Evolutionary conservation across 2,329 filamentous ascomycete species (phyloP), one percentile per base, ranked within the genome.

Genomic region (Diplodia scrobiculata): DNA sequence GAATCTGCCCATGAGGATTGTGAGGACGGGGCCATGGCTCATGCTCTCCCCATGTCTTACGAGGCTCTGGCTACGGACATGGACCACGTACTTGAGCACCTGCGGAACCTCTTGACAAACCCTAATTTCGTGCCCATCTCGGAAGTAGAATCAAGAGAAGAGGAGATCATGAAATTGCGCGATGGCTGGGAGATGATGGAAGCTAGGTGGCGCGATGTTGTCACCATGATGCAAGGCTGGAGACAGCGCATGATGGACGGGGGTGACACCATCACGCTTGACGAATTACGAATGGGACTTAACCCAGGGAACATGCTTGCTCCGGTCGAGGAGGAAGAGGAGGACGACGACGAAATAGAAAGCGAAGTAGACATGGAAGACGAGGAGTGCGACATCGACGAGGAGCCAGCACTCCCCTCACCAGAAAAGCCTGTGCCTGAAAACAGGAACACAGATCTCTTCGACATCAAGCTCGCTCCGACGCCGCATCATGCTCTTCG

Each of bases 181-280:
- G 86, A 90, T 65, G 92, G 93, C 17, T 96, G 94, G 89, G 91
- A 96, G 75, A 92, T 90, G 78, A 97, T 98, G 91, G 93, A 98
- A 77, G 85, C 82, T 25, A 86, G 92, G 62, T 97, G 95, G 92
- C 89, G 87, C 70, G 94, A 98, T 74, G 91, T 95, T 0, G 88
- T 98, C 13, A 84, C 87, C 41, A 87, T 99, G 79, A 96, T 99
- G 81, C 91, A 97, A 70, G 88, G 90, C 38, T 98, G 95, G 94
- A 88, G 93, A 68, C 89, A 87, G 75, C 86, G 91, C 50, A 92
- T 97, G 86, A 86, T 86, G 17, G 84, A 83, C 62, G 88, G 85
- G 69, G 89, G 89, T 5, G 84, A 87, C 67, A 86, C 89, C 0
- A 86, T 94, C 70, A 88, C 91, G 71, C 75, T 84, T 19, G 81